Conservation (phyloP, 768 basidiomycete genomes). For the Tulasnella sp. region DNA sequence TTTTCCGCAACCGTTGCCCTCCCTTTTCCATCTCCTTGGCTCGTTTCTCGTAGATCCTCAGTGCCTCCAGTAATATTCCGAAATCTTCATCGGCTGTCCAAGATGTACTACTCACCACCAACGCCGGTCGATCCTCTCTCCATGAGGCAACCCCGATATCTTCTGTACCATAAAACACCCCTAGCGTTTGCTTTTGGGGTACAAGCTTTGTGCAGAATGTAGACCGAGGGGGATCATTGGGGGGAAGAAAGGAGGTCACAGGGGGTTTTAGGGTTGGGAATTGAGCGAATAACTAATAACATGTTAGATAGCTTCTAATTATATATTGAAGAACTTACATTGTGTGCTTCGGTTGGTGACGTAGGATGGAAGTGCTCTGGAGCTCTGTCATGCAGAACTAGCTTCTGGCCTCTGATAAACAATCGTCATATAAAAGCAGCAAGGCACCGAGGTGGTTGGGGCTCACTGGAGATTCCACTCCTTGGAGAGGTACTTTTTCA, state of each 20-base stretch:
- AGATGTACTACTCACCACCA: conserved; percentile 83
- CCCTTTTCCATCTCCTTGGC: conserved; percentile 26
- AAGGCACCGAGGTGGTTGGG: background rate
- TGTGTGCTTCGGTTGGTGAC: conserved; percentile 58
- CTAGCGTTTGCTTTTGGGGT: conserved; percentile 15
- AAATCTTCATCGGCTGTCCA: conserved; percentile 99
- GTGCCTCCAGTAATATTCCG: conserved; percentile 60
- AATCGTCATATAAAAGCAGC: conserved; percentile 7
- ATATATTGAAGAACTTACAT: conserved; percentile 34
- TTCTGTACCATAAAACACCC: background rate
- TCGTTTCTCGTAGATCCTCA: conserved; percentile 53
- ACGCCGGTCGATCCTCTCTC: conserved; percentile 63
- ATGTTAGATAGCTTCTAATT: background rate
- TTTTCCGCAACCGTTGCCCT: conserved; percentile 42
- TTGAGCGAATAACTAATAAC: conserved; percentile 35
- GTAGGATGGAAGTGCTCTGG: conserved; percentile 70
- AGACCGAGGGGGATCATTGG: conserved; percentile 39
- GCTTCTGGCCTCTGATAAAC: conserved; percentile 56
- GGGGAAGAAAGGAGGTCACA: conserved; percentile 41
- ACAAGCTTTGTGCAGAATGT: conserved; percentile 46
- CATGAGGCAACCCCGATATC: conserved; percentile 20
- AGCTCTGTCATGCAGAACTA: conserved; percentile 80
- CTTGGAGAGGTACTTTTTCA: conserved; percentile 54
- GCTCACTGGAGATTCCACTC: conserved; percentile 70
- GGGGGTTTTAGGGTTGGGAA: conserved; percentile 23